Percentiles rank a stretch among this genome's conserved stretches.
Evolutionary conservation across 257 asterid species (phyloP).

Genomic region (Echium plantagineum): DNA sequence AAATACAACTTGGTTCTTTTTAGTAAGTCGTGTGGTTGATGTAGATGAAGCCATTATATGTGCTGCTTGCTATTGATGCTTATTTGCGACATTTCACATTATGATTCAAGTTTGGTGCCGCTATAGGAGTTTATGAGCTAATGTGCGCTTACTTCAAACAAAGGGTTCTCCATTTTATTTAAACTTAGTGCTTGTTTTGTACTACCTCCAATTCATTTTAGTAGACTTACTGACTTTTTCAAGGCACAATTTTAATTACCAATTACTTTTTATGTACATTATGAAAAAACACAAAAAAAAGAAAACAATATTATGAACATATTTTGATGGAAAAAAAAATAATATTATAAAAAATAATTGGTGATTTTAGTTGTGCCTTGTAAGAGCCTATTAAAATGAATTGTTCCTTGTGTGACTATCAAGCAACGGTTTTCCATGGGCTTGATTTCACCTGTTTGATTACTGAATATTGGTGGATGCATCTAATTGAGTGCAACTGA

Average conservation of each 20-base stretch:
- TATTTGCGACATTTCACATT: neutral
- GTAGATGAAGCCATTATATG: neutral
- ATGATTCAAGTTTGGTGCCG: neutral
- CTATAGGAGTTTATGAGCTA: no score
- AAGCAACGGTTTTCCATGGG: neutral
- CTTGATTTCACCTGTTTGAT: neutral
- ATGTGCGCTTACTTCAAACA: neutral
- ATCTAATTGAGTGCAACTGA: slow-evolving; percentile 13
- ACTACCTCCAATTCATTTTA: no score
- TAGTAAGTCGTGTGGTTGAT: neutral
- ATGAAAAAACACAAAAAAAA: no score
- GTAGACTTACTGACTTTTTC: no score
- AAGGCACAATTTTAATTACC: no score
- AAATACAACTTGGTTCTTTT: neutral
- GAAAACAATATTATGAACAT: no score
- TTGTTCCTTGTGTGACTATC: neutral
- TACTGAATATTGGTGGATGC: neutral
- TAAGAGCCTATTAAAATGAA: no score
- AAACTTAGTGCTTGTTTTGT: neutral
- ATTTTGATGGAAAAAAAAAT: no score
- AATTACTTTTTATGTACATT: no score
- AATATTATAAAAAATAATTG: no score
- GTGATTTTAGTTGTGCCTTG: no score
- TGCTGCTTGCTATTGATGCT: neutral
- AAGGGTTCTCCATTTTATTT: no score